These are phyloP conservation scores for Fusarium sororula DNA, from an alignment of 2,329 filamentous ascomycete genomes.

Conservation along the genomic window DNA sequence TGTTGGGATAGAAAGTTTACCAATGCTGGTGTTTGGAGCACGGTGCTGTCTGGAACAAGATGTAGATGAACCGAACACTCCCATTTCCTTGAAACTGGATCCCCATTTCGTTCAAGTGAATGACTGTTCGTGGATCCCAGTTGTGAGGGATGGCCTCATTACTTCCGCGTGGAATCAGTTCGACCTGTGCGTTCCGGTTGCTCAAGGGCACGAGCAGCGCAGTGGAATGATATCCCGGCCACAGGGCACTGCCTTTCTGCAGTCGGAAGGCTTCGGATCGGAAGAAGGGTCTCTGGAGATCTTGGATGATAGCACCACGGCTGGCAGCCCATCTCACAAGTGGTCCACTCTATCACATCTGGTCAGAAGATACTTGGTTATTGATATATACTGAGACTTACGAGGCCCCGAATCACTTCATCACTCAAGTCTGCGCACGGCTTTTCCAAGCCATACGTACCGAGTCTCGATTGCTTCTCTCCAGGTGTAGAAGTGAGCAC, in stretches of 20 bases:
- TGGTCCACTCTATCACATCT: background rate
- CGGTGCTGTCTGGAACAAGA: constrained; percentile 21
- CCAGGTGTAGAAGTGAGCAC: constrained; percentile 19
- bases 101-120: constrained; percentile 33
- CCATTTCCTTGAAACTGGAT: constrained; percentile 21
- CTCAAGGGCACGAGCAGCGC: constrained; percentile 27
- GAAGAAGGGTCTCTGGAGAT: constrained; percentile 15
- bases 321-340: constrained; percentile 12
- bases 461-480: constrained; percentile 12
- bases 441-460: constrained; percentile 17
- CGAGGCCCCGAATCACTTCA: constrained; percentile 22
- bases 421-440: constrained; percentile 20
- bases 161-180: constrained; percentile 24
- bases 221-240: constrained; percentile 15
- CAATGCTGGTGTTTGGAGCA: background rate
- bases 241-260: constrained; percentile 17
- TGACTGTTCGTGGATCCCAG: constrained; percentile 27
- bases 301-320: constrained; percentile 14
- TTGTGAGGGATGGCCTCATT: background rate
- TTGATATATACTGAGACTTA: background rate
- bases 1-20: background rate
- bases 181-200: background rate
- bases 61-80: constrained; percentile 34
- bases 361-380: background rate
- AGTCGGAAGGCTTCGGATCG: constrained; percentile 33